A percentile compares a stretch with the other conserved stretches of the same genome.
Conservation (phyloP, 108 stramenopile species). For the Nitzschia sp. region DNA sequence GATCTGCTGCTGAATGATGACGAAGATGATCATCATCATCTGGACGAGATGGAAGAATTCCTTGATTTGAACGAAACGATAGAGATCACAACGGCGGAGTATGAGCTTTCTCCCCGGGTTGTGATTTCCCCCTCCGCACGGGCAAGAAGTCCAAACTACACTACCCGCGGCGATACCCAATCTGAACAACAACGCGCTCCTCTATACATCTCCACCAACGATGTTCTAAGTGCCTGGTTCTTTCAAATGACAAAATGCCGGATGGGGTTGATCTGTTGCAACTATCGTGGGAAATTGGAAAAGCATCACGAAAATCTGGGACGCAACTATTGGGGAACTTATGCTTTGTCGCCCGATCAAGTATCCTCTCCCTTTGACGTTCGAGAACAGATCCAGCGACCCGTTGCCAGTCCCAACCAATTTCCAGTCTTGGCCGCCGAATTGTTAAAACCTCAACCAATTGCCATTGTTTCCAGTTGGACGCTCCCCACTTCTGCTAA, state of each 20-base stretch:
- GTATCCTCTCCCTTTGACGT: not conserved
- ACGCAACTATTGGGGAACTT: conserved; percentile 3
- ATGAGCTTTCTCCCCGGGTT: no score
- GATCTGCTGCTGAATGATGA: no score
- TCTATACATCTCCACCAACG: conserved; percentile 2
- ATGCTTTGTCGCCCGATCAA: not conserved
- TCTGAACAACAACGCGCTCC: no score
- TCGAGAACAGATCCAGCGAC: not conserved
- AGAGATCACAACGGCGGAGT: no score
- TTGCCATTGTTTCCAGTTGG: not conserved
- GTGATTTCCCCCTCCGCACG: no score
- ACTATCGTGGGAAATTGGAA: not conserved
- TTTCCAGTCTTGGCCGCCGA: not conserved
- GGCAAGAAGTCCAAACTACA: no score
- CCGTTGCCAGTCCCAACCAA: not conserved
- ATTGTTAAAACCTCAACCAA: not conserved
- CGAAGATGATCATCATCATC: no score
- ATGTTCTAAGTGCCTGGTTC: conserved; percentile 5
- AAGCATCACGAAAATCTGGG: not conserved
- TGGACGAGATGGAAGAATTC: no score
- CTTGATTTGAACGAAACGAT: no score
- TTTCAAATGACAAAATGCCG: conserved; percentile 9
- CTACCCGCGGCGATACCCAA: no score
- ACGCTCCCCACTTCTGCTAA: not conserved
- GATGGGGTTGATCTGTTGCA: not conserved